These are phyloP conservation scores for Salix purpurea DNA, from an alignment of 345 rosid species.

Conservation along the genomic window DNA sequence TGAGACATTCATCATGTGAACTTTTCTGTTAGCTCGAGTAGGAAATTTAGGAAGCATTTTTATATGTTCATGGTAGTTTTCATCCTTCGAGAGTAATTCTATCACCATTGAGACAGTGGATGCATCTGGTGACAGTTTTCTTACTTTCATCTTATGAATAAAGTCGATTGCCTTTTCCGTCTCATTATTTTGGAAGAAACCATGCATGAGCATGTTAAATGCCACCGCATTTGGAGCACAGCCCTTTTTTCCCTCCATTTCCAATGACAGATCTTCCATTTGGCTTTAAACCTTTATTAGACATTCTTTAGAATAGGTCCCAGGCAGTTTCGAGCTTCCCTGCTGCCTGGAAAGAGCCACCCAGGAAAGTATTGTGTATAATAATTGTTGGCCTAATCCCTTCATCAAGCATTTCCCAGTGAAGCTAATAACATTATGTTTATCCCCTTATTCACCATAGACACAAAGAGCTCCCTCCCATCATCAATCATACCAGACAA, in stretches of 20 bases:
- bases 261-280: slow-evolving; percentile 13
- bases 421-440: slow-evolving; percentile 10
- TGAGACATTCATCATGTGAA: not conserved
- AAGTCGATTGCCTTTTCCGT: slow-evolving; percentile 13
- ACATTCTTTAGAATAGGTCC: slow-evolving; percentile 16
- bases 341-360: slow-evolving; percentile 17
- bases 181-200: slow-evolving; percentile 14
- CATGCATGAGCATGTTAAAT: slow-evolving; percentile 17
- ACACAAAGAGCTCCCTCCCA: slow-evolving; percentile 15
- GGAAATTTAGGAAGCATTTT: slow-evolving; percentile 34
- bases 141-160: slow-evolving; percentile 34
- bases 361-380: slow-evolving; percentile 16
- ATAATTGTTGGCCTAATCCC: slow-evolving; percentile 19
- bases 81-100: slow-evolving; percentile 25
- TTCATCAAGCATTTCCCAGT: slow-evolving; percentile 3
- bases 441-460: slow-evolving; percentile 13
- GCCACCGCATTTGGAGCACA: slow-evolving; percentile 22
- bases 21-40: not conserved
- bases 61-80: slow-evolving; percentile 16
- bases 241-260: slow-evolving; percentile 28
- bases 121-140: slow-evolving; percentile 25
- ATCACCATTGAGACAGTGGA: slow-evolving; percentile 17
- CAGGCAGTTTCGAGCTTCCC: slow-evolving; percentile 10
- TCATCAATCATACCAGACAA: slow-evolving; percentile 13
- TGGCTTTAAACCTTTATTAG: slow-evolving; percentile 17